These are phyloP conservation scores for Sporothrix globosa DNA, from an alignment of 2,329 filamentous ascomycete genomes.

Conservation along the genomic window DNA sequence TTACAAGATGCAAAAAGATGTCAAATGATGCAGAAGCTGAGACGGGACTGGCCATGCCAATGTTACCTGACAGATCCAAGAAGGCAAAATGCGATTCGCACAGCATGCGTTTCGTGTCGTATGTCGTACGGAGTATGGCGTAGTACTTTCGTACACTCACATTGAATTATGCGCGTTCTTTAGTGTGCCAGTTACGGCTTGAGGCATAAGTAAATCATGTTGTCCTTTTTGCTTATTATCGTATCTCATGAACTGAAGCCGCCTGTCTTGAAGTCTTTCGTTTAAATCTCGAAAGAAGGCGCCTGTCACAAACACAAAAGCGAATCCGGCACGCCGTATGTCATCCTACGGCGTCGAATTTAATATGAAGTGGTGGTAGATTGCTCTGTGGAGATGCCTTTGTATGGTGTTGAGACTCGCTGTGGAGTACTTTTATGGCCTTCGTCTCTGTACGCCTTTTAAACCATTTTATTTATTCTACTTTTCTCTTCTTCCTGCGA, in stretches of 20 bases:
- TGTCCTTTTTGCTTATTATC: too few species aligned
- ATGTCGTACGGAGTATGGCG: too few species aligned
- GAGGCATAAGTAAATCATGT: too few species aligned
- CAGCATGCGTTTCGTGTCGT: background rate
- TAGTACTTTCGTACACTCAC: too few species aligned
- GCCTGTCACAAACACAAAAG: too few species aligned
- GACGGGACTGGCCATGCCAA: constrained; percentile 1
- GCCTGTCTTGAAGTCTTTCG: too few species aligned
- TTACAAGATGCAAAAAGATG: background rate
- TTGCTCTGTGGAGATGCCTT: background rate
- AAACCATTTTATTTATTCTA: background rate
- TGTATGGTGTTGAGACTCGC: constrained; percentile 2
- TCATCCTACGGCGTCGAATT: background rate
- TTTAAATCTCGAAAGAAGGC: too few species aligned
- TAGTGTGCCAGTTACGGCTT: too few species aligned
- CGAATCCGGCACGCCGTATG: too few species aligned
- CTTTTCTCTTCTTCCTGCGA: background rate
- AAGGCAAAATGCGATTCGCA: background rate
- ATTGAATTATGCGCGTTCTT: too few species aligned
- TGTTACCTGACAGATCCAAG: background rate
- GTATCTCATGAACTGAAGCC: too few species aligned
- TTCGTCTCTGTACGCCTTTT: background rate
- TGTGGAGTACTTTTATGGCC: background rate
- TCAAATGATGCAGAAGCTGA: constrained; percentile 1
- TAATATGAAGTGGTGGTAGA: constrained; percentile 8